Base-by-base conservation (phyloP, 202 grass and related monocot species). In the Musa balbisiana region DNA sequence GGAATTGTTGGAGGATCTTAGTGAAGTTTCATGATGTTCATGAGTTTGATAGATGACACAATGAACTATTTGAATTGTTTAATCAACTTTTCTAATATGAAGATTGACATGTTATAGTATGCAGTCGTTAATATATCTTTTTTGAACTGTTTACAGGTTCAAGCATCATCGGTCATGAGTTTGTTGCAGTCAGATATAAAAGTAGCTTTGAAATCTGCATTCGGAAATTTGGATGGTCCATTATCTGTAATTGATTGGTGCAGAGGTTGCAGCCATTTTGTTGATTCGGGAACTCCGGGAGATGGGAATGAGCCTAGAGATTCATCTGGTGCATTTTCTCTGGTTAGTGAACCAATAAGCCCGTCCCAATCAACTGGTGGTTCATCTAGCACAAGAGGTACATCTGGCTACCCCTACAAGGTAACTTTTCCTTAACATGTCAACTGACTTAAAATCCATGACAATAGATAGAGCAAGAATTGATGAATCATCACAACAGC, bases 151-250 rank as follows among this genome's bases (percentile, higher is more conserved):
- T 22, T 79, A 76, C 86, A 98, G 95, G 83, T 94, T 83, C 89
- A 87, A 76, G 89, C 83, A 9, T 87, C 95, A 74, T 91, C 83
- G 51, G 83, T 90, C 82, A 88, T 92, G 85, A 93, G 87, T 80
- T 77, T 98, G 78, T 81, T 98, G 79, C 95, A 94, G 53, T 94
- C 95, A 4, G 95, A 98, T 86, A 90, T 98, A 90, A 98, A 83
- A 81, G 4, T 56, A 79, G 88, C 88, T 72, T 23, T 98, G 82
- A 94, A 98, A 98, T 71, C 81, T 68, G 83, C 89, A 62, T 98
- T 98, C 86, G 69, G 74, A 81, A 97, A 76, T 87, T 87, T 91
- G 79, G 90, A 97, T 81, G 93, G 93, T 62, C 94, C 94, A 66
- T 81, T 97, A 73, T 87, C 88, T 62, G 87, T 93, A 12, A 89